Evolutionary conservation across 1,284 basidiomycete genomes (phyloP).

Genomic region (Pholiota adiposa): DNA sequence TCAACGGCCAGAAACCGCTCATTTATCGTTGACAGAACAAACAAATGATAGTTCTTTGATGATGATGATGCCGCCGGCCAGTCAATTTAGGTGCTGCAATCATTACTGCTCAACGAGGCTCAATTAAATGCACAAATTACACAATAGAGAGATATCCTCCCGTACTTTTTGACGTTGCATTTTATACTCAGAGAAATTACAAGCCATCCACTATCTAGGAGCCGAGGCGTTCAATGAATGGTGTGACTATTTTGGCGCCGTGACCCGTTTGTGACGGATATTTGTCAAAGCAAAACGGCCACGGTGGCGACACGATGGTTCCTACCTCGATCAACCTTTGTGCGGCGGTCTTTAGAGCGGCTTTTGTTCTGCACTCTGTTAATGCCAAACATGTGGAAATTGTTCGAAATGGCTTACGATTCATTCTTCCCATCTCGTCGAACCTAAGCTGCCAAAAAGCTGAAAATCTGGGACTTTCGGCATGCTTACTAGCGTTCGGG

Average conservation of each 20-base stretch:
- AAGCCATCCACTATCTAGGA: too few species aligned
- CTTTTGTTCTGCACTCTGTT: not conserved
- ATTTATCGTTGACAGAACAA: too few species aligned
- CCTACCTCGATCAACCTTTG: not conserved
- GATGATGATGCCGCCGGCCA: too few species aligned
- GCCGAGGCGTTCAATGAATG: not conserved
- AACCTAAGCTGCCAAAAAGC: not conserved
- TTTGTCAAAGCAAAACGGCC: not conserved
- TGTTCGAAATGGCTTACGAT: not conserved
- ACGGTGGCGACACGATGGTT: not conserved
- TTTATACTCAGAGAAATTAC: too few species aligned
- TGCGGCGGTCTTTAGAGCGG: not conserved
- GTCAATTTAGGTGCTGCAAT: too few species aligned
- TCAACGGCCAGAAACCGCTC: too few species aligned
- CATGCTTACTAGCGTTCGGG: not conserved
- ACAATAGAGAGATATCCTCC: too few species aligned
- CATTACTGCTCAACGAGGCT: too few species aligned
- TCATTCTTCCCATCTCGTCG: not conserved
- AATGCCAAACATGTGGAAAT: not conserved
- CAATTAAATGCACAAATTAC: too few species aligned
- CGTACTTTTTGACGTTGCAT: too few species aligned
- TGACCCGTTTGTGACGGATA: not conserved
- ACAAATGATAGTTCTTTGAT: too few species aligned
- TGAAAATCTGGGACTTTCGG: not conserved
- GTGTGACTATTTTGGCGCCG: not conserved